Percentiles rank a stretch among this genome's conserved stretches.
Conservation (phyloP, 1,284 basidiomycete species). For the Ustilago curta region DNA sequence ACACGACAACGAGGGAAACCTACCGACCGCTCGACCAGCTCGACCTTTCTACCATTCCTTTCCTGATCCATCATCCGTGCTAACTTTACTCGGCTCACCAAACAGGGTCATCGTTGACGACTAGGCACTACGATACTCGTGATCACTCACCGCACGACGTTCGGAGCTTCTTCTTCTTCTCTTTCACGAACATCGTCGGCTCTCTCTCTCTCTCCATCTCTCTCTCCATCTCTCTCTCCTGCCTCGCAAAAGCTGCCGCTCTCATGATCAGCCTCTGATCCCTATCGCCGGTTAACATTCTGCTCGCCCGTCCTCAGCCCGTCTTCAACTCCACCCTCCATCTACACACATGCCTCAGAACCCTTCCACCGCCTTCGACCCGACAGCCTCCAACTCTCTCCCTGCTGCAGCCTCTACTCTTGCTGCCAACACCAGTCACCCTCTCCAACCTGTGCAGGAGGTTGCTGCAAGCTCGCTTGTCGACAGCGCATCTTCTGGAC, state of each 20-base stretch:
- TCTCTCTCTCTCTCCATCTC: too few species aligned
- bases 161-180: background rate
- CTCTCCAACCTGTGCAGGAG: slow-evolving; percentile 48
- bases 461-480: slow-evolving; percentile 33
- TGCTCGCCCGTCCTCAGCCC: background rate
- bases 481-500: slow-evolving; percentile 17
- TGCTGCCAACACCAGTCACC: slow-evolving; percentile 8
- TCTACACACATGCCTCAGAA: slow-evolving; percentile 34
- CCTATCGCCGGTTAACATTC: background rate
- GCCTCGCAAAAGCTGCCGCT: background rate
- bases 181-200: background rate
- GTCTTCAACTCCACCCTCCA: background rate
- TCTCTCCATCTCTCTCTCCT: too few species aligned
- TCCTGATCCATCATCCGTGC: slow-evolving; percentile 3
- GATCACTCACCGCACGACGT: slow-evolving; percentile 1
- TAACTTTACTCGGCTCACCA: background rate
- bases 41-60: background rate
- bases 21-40: slow-evolving; percentile 6
- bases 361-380: slow-evolving; percentile 7
- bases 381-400: slow-evolving; percentile 19
- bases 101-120: background rate
- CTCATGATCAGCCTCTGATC: background rate
- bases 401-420: slow-evolving; percentile 8
- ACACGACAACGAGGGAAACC: background rate
- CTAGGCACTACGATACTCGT: slow-evolving; percentile 4